Percentiles rank a stretch among this genome's conserved stretches.
These are phyloP conservation scores for Pseudocercospora musae DNA, from an alignment of 2,329 filamentous ascomycete genomes.

Conservation along the genomic window DNA sequence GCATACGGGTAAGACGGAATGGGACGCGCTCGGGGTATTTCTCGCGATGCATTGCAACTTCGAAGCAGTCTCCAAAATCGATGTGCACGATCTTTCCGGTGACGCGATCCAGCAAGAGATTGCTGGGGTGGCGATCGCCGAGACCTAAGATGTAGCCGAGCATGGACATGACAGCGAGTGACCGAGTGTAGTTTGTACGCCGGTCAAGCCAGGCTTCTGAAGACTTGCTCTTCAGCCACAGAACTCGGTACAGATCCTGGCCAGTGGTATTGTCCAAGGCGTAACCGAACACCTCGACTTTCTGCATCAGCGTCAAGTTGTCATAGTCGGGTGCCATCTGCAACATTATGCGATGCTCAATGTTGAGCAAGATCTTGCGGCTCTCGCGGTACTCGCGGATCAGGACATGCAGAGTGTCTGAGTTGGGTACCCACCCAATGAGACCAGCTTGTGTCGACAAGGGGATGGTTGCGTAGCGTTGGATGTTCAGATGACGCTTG, in stretches of 20 bases:
- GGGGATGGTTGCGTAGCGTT: conserved; percentile 93
- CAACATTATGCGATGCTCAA: conserved; percentile 98
- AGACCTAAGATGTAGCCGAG: conserved; percentile 98
- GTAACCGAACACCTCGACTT: conserved; percentile 98
- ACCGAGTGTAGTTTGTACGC: conserved; percentile 97
- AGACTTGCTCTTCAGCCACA: conserved; percentile 98
- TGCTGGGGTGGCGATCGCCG: conserved; percentile 94
- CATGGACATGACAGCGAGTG: conserved; percentile 99
- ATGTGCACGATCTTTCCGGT: conserved; percentile 98
- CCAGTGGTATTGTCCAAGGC: conserved; percentile 98
- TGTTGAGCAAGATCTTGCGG: conserved; percentile 95
- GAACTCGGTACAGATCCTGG: conserved; percentile 93
- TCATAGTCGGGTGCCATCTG: conserved; percentile 99
- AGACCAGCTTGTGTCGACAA: conserved; percentile 94
- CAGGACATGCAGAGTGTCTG: conserved; percentile 91
- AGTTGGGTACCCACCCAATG: conserved; percentile 94
- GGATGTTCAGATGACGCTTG: conserved; percentile 94
- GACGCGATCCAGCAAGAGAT: conserved; percentile 92
- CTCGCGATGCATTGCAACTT: conserved; percentile 98
- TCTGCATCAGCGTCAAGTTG: conserved; percentile 98
- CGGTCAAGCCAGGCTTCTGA: conserved; percentile 97
- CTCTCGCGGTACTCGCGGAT: conserved; percentile 97
- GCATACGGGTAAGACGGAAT: conserved; percentile 96
- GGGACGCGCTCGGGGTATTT: conserved; percentile 97
- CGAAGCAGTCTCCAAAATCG: conserved; percentile 98